Evolutionary conservation across 805 yeast species (phyloP), one percentile per base, ranked within the genome.

Genomic region (Nematodospora valgi): DNA sequence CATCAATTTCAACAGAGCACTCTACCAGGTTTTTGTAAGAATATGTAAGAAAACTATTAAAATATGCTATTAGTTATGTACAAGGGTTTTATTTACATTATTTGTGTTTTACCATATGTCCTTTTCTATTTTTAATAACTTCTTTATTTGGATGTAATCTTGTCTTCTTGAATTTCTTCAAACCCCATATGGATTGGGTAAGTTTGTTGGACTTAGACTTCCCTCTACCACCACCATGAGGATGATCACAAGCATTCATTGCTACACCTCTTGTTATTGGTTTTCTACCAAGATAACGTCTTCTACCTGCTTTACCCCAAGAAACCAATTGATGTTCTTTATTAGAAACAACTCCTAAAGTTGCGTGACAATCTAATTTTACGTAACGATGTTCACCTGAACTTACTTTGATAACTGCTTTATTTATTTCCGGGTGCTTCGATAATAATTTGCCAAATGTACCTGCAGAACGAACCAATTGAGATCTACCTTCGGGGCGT

Each of bases 141-240:
- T 34, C 32, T 4, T 23, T 23, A 16, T 28, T 28, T 18, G 33
- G 28, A 4, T n/a, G 22, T 10, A 24, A 17, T 68, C 98, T 82
- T 11, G 98, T 93, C 77, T 87, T 89, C 70, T 79, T 89, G 38
- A 86, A 83, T 61, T 93, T 94, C 74, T 91, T 91, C 41, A 81
- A 82, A 53, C 98, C 98, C 96, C 98, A 91, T 59, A 94, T 94
- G 37, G 96, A 85, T 71, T 84, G 86, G 13, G 98, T 86, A 40
- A 84, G 74, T 69, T 87, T 91, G 66, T 91, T 89, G 45, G 96
- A 86, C 80, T 93, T 93, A 42, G 95, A 85, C 64, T 93, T 93
- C 78, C 98, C 98, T 75, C 98, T 82, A 68, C 98, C 98, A 82
- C 98, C 98, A 73, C 98, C 98, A 55, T 87, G 89, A 46, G 98